Evolutionary conservation across 345 rosid species (phyloP).

Genomic region (Murraya koenigii): DNA sequence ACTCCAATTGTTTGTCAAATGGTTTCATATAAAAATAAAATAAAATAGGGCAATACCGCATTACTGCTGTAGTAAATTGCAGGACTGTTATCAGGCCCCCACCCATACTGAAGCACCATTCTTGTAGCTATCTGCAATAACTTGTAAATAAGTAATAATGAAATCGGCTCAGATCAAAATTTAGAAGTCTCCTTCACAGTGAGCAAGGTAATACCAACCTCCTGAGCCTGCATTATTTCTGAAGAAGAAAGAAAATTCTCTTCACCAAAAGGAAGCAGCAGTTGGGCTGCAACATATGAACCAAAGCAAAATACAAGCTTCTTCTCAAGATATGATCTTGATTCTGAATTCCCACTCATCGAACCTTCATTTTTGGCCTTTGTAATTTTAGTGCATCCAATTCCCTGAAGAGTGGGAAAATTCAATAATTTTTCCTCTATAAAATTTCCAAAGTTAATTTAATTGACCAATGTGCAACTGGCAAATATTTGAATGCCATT

Average conservation of each 20-base stretch:
- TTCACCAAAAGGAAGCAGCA: constrained; percentile 82
- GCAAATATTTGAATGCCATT: neutral
- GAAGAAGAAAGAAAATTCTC: constrained; percentile 79
- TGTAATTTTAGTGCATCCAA: constrained; percentile 89
- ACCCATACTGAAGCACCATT: constrained; percentile 95
- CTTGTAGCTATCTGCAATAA: constrained; percentile 80
- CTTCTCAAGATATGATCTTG: constrained; percentile 94
- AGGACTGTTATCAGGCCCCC: constrained; percentile 97
- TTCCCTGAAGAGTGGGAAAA: constrained; percentile 46
- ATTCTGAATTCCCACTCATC: constrained; percentile 59
- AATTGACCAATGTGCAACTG: neutral
- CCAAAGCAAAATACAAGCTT: constrained; percentile 96
- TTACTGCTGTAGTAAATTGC: constrained; percentile 70
- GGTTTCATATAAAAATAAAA: neutral
- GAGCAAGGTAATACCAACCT: constrained; percentile 43
- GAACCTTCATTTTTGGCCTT: constrained; percentile 70
- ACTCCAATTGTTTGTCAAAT: neutral
- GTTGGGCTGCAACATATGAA: constrained; percentile 78
- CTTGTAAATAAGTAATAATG: constrained; percentile 21
- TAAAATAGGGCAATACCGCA: constrained; percentile 55
- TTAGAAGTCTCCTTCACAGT: constrained; percentile 2
- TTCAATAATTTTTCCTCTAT: constrained; percentile 1
- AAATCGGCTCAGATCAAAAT: neutral
- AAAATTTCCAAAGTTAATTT: constrained; percentile 2
- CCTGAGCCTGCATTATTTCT: constrained; percentile 83